phyloP scores from a whole-genome alignment of 1,139 yeast genomes.

The Hanseniaspora gamundiae region DNA sequence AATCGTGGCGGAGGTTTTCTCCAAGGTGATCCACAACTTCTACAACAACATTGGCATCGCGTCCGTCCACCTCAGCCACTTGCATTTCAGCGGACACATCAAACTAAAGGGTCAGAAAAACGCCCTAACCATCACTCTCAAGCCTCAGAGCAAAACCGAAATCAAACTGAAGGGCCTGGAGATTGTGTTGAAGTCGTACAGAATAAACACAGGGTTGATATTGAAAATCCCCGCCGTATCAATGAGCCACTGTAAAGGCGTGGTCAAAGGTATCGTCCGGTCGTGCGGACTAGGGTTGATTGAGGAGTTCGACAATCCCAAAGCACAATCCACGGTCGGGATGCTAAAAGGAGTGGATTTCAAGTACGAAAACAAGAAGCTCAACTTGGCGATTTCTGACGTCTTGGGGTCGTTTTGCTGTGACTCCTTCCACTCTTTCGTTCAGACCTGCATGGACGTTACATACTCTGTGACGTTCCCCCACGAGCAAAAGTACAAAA shows the following conservation, averaged over 20 bases:
- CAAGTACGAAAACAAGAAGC: neutral
- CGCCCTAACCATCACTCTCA: neutral
- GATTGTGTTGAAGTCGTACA: conserved; percentile 4
- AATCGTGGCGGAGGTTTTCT: neutral
- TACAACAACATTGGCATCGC: neutral
- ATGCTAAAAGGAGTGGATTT: conserved; percentile 1
- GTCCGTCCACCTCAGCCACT: neutral
- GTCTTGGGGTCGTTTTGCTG: conserved; percentile 59
- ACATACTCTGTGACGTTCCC: conserved; percentile 52
- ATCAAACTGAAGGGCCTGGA: neutral
- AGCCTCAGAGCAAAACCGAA: neutral
- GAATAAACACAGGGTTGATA: conserved; percentile 4
- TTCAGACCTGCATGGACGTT: conserved; percentile 58
- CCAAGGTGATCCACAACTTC: neutral
- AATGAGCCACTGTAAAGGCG: conserved; percentile 1
- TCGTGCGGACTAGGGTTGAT: conserved; percentile 2
- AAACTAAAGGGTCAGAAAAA: neutral
- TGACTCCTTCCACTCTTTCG: conserved; percentile 65
- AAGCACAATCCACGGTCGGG: neutral
- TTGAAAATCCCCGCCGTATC: conserved; percentile 3
- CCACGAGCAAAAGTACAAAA: conserved; percentile 44
- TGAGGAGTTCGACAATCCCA: conserved; percentile 4
- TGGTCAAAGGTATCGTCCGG: conserved; percentile 2
- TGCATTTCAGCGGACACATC: neutral
- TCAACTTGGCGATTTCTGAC: conserved; percentile 25